Conservation (phyloP, 208 protist genomes). For the Angomonas deanei region DNA sequence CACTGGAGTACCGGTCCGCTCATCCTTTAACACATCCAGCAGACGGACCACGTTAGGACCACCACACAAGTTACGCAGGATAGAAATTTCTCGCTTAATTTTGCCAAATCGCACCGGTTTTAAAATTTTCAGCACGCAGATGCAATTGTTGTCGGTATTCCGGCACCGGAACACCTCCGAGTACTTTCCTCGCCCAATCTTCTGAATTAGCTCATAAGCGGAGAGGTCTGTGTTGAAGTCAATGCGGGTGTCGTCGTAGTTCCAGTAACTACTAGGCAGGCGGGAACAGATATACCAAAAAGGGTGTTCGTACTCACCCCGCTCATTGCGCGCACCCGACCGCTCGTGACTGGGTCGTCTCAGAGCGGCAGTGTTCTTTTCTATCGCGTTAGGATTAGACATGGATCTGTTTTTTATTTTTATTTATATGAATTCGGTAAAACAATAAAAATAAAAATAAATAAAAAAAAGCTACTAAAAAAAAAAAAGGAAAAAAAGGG, state of each 20-base stretch:
- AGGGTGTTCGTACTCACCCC: constrained; percentile 40
- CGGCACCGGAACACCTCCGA: constrained; percentile 98
- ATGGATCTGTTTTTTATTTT: neutral
- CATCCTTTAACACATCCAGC: constrained; percentile 96
- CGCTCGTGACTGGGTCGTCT: constrained; percentile 16
- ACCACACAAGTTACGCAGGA: constrained; percentile 97
- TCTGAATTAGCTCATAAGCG: constrained; percentile 95
- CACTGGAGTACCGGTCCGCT: constrained; percentile 91
- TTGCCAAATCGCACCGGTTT: constrained; percentile 99
- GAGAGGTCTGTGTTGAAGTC: constrained; percentile 81
- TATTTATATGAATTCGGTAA: neutral
- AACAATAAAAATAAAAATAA: neutral
- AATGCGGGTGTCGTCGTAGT: constrained; percentile 89
- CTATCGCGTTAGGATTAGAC: neutral
- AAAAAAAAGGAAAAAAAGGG: constrained; percentile 1
- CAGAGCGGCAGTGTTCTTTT: constrained; percentile 10
- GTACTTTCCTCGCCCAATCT: constrained; percentile 98
- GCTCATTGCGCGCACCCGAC: neutral
- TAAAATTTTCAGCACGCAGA: constrained; percentile 98
- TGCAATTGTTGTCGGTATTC: constrained; percentile 81
- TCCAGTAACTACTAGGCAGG: constrained; percentile 86
- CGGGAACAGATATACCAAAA: constrained; percentile 77
- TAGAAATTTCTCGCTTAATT: constrained; percentile 98
- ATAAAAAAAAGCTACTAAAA: neutral
- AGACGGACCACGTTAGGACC: constrained; percentile 98